Conservation (phyloP, 1,139 yeast species). For the Blastobotrys serpentis region DNA sequence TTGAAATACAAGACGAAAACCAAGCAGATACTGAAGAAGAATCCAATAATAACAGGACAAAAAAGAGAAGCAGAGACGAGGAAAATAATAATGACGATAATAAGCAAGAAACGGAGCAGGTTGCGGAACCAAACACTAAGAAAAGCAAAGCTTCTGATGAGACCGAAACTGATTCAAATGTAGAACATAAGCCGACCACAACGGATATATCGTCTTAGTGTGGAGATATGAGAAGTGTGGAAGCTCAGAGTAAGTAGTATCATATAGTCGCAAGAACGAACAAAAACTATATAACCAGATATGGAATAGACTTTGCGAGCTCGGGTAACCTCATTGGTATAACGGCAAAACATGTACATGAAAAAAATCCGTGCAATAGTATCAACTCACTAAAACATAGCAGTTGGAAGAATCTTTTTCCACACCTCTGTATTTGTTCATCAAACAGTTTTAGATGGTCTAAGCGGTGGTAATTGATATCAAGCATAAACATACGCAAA, state of each 20-base stretch:
- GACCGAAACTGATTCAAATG: neutral
- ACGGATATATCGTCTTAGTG: no score
- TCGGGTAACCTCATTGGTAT: no score
- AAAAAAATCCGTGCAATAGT: no score
- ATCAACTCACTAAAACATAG: no score
- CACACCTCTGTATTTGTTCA: no score
- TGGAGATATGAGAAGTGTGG: conserved; percentile 4
- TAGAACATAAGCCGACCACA: conserved; percentile 7
- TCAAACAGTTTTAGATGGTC: no score
- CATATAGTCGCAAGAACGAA: no score
- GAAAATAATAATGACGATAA: neutral
- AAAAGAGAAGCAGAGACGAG: conserved; percentile 5
- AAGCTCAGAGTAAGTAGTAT: conserved; percentile 4
- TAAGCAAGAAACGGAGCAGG: neutral
- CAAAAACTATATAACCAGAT: neutral
- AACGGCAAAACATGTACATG: no score
- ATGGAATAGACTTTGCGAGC: neutral
- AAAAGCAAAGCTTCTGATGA: neutral
- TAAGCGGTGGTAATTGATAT: no score
- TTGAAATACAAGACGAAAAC: neutral
- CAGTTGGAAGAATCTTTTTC: no score
- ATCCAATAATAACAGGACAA: neutral
- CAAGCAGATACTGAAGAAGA: neutral
- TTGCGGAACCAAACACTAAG: neutral
- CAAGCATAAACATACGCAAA: no score